Base-by-base conservation (phyloP, 768 basidiomycete species). In the Albatrellus ellisii region DNA sequence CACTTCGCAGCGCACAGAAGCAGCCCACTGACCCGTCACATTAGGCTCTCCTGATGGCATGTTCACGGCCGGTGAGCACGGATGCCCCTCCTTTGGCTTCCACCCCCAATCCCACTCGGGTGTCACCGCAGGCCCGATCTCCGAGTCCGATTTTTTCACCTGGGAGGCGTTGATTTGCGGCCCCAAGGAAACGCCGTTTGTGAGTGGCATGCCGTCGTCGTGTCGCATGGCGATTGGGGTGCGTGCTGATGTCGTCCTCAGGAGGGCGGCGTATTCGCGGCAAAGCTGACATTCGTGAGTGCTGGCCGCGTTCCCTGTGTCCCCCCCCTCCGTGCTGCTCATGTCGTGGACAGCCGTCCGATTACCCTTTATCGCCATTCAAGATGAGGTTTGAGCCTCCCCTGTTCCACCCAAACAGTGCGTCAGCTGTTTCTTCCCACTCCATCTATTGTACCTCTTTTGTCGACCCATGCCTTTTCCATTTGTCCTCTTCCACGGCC, bases 301-400 rank as follows among this genome's bases (percentile, higher is more conserved):
- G 20, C 26, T 26, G 22, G 43, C n/a, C n/a, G n/a, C n/a, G n/a
- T n/a, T n/a, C n/a, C n/a, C n/a, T n/a, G n/a, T n/a, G n/a, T n/a
- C n/a, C n/a, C n/a, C n/a, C n/a, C n/a, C n/a, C n/a, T n/a, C n/a
- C n/a, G n/a, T n/a, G n/a, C n/a, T n/a, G n/a, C n/a, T n/a, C n/a
- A n/a, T n/a, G n/a, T n/a, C n/a, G n/a, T n/a, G n/a, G n/a, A 15
- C 43, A 90, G 89, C 91, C 91, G 0, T 58, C 71, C 28, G 95
- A 99, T 57, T 99, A 99, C 62, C 95, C 95, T 25, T 66, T 99
- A 54, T 94, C 88, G 40, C 95, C 95, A 15, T 98, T 98, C 79
- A 97, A 91, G 67, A 98, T 99, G 95, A 89, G 75, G 56, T 99
- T 99, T 54, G 91, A 97, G 34, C 95, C 95, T 3, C 92, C 94